Base-by-base conservation (phyloP, 305 asterid species). In the Fraxinus velutina region DNA sequence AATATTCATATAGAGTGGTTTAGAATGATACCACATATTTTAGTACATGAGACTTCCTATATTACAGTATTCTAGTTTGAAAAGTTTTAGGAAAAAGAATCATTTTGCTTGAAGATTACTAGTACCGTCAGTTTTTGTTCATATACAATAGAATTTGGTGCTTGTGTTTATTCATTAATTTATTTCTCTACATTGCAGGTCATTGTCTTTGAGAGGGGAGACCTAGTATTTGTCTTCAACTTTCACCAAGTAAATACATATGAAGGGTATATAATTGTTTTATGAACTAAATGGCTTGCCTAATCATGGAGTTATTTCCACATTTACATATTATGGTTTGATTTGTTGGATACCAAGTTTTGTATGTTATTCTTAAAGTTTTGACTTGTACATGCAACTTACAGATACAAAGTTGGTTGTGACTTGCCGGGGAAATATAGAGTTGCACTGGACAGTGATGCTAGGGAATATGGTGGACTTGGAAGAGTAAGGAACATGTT, bases 391-490 rank as follows among this genome's bases (percentile, higher is more conserved):
- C 64, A 6, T 76, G 83, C 83, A 47, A 68, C 83, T 55, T 78
- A 72, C 94, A 93, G 99, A 92, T 96, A 96, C 78, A 94, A 96
- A 91, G 91, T 96, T 77, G 98, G 99, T 50, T 96, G 98, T 12
- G 98, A 96, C 88, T 84, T 92, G 88, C 99, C 99, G 10, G 98
- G 98, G 80, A 96, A 91, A 89, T 96, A 94, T 80, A 88, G 90
- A 88, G 97, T 96, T 77, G 98, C 94, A 55, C 89, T 96, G 89
- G 97, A 96, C 82, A 90, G 98, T 73, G 98, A 96, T 90, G 93
- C 98, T 79, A 85, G 86, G 94, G 98, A 90, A 47, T 94, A 92
- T 81, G 98, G 99, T 82, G 99, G 99, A 75, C 94, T 52, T 84
- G 98, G 98, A 88, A 90, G 99, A 86, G 99, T 96, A 90, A 93